phyloP scores from a whole-genome alignment of 805 yeast genomes.

The Metschnikowia noctiluminum region DNA sequence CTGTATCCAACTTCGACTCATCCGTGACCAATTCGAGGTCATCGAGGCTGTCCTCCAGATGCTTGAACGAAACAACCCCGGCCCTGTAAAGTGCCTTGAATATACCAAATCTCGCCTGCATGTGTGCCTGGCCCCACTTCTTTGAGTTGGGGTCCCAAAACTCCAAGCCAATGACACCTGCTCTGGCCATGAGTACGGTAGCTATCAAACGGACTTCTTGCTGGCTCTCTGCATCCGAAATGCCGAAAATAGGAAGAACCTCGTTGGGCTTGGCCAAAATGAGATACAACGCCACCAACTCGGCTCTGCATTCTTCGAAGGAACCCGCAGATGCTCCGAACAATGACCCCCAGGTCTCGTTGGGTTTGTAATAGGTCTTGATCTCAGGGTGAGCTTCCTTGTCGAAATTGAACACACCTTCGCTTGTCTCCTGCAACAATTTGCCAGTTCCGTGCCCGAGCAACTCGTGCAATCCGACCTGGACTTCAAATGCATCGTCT shows the following conservation, averaged over 20 bases:
- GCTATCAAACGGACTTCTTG: constrained; percentile 64
- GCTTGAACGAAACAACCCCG: constrained; percentile 56
- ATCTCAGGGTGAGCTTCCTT: constrained; percentile 63
- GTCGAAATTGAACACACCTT: constrained; percentile 73
- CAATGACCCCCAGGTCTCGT: constrained; percentile 88
- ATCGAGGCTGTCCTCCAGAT: constrained; percentile 45
- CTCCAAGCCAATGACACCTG: constrained; percentile 79
- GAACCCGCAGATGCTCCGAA: constrained; percentile 83
- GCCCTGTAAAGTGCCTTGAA: constrained; percentile 70
- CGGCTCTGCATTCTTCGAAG: constrained; percentile 92
- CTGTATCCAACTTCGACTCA: constrained; percentile 56
- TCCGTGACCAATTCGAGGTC: constrained; percentile 64
- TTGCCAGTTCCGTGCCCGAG: constrained; percentile 93
- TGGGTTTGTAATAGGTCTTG: constrained; percentile 66
- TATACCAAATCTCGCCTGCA: constrained; percentile 89
- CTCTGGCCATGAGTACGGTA: constrained; percentile 80
- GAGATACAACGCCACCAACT: constrained; percentile 79
- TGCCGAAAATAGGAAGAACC: constrained; percentile 72
- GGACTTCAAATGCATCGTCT: constrained; percentile 84
- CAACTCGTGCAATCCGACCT: constrained; percentile 89
- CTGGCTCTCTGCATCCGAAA: constrained; percentile 52
- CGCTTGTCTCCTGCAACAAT: constrained; percentile 53
- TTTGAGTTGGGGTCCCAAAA: constrained; percentile 78
- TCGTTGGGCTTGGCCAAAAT: constrained; percentile 59
- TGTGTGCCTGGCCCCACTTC: constrained; percentile 94